Percentiles rank a stretch among this genome's conserved stretches.
Conservation (phyloP, 148 eudicot genomes). For the Silene latifolia region DNA sequence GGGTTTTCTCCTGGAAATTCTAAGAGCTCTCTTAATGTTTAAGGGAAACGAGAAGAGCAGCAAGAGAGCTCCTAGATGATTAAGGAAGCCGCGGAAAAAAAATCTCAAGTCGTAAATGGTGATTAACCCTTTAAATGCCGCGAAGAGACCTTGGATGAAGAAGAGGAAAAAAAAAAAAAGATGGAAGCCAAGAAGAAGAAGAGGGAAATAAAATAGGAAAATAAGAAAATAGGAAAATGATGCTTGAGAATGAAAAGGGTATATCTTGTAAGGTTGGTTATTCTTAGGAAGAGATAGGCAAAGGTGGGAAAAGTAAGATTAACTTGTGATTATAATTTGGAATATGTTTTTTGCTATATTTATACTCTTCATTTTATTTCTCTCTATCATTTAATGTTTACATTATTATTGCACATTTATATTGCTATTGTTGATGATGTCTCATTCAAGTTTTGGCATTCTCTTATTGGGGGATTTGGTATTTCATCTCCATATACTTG, state of each 20-base stretch:
- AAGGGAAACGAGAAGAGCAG: neutral
- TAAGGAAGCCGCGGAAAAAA: neutral
- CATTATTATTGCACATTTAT: neutral
- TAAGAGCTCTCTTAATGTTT: slow-evolving; percentile 18
- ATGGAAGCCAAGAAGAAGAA: slow-evolving; percentile 1
- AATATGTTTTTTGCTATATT: slow-evolving; percentile 35
- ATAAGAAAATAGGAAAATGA: neutral
- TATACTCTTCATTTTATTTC: slow-evolving; percentile 15
- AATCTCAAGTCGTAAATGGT: slow-evolving; percentile 9
- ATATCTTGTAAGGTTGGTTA: slow-evolving; percentile 36
- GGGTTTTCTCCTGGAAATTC: slow-evolving; percentile 14
- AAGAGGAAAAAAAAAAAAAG: slow-evolving; percentile 9
- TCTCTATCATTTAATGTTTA: neutral
- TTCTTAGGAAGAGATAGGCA: slow-evolving; percentile 30
- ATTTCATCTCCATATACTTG: too few species aligned
- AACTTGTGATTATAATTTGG: slow-evolving; percentile 19
- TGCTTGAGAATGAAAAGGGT: slow-evolving; percentile 23
- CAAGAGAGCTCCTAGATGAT: slow-evolving; percentile 18
- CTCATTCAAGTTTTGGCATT: neutral
- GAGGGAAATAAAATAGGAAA: neutral
- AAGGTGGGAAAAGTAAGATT: slow-evolving; percentile 21
- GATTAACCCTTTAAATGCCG: neutral
- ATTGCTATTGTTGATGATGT: neutral
- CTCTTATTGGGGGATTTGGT: neutral
- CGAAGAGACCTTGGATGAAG: neutral